A percentile compares a stretch with the other conserved stretches of the same genome.
Conservation (phyloP, 176 grass and related monocot genomes). For the Pontederia crassipes region DNA sequence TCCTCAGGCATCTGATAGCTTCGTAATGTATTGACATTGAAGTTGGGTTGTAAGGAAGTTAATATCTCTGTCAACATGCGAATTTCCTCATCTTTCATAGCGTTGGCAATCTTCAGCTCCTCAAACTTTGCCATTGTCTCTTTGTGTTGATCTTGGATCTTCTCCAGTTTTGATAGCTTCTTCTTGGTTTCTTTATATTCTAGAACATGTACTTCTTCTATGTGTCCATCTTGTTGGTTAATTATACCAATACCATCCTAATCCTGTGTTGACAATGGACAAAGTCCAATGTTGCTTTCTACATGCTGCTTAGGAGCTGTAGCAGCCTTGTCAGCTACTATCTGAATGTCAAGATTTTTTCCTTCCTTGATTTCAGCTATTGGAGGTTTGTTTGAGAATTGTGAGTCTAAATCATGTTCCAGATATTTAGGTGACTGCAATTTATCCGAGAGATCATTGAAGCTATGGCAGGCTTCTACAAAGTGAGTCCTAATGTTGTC, state of each 20-base stretch:
- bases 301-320: too few relatives aligned
- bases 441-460: constrained; percentile 4
- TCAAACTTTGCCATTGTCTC: constrained; percentile 5
- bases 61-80: constrained; percentile 2
- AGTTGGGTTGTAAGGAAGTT: background rate
- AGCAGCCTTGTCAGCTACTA: too few relatives aligned
- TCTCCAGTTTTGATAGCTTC: background rate
- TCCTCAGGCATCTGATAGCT: background rate
- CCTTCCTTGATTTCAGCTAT: too few relatives aligned
- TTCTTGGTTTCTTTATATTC: constrained; percentile 1
- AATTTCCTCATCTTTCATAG: constrained; percentile 14
- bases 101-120: constrained; percentile 5
- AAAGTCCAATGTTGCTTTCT: too few relatives aligned
- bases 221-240: background rate
- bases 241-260: background rate
- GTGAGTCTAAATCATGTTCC: background rate
- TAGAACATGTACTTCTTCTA: background rate
- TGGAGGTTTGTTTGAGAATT: too few relatives aligned
- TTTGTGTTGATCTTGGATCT: background rate
- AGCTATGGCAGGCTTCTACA: constrained; percentile 6
- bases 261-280: background rate
- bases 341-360: too few relatives aligned
- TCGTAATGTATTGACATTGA: background rate
- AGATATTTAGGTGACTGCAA: background rate
- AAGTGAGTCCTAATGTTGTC: background rate